phyloP scores from a whole-genome alignment of 495 filamentous ascomycete species.

The Podospora pseudoanserina region DNA sequence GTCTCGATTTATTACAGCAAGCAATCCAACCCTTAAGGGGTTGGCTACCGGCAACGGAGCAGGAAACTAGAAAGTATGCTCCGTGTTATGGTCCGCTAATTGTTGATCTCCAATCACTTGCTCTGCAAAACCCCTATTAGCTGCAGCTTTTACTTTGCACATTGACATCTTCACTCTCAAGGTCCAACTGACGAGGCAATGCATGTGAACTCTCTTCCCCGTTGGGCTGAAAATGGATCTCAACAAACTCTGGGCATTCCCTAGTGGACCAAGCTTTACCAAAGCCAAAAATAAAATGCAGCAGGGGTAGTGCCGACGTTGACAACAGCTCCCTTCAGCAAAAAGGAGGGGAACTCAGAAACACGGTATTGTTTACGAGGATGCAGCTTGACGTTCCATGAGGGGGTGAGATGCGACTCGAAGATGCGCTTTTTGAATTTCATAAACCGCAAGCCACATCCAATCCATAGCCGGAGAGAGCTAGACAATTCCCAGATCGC shows the following conservation, averaged over 20 bases:
- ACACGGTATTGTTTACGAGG: not conserved
- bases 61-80: not conserved
- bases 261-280: not conserved
- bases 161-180: not conserved
- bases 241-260: no score
- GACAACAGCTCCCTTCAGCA: not conserved
- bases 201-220: not conserved
- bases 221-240: not conserved
- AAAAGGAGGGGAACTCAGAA: not conserved
- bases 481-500: not conserved
- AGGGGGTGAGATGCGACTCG: not conserved
- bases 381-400: not conserved
- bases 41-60: not conserved
- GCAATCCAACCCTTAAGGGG: not conserved
- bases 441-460: not conserved
- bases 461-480: not conserved
- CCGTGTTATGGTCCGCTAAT: not conserved
- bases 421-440: not conserved
- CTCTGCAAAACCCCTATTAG: not conserved
- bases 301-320: not conserved
- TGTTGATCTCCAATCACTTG: not conserved
- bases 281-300: not conserved
- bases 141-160: not conserved
- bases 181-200: not conserved
- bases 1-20: not conserved